Conservation (phyloP, 1,284 basidiomycete species). For the Baeospora myosura region DNA sequence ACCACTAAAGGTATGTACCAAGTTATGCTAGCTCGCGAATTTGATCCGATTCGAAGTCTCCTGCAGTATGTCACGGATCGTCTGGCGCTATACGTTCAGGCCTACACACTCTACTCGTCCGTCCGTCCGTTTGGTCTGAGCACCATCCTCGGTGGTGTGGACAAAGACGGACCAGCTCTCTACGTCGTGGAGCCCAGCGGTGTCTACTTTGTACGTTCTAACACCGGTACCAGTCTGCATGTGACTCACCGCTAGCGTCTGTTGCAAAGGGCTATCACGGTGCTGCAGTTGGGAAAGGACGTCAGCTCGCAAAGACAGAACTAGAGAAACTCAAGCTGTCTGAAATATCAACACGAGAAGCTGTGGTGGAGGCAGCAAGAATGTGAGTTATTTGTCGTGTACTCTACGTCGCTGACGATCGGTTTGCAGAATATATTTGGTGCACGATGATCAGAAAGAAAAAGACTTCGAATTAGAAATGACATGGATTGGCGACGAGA, state of each 20-base stretch:
- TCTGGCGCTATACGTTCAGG: slow-evolving; percentile 84
- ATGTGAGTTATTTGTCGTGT: slow-evolving; percentile 58
- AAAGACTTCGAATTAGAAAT: slow-evolving; percentile 98
- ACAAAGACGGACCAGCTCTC: slow-evolving; percentile 83
- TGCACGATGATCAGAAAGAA: slow-evolving; percentile 96
- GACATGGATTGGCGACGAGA: slow-evolving; percentile 92
- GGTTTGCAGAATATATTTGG: slow-evolving; percentile 79
- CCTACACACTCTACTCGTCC: slow-evolving; percentile 96
- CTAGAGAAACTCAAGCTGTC: slow-evolving; percentile 90
- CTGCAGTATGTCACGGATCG: slow-evolving; percentile 75
- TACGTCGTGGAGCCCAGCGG: slow-evolving; percentile 96
- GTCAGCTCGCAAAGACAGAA: slow-evolving; percentile 96
- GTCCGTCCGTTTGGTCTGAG: slow-evolving; percentile 96
- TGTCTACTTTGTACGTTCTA: slow-evolving; percentile 69
- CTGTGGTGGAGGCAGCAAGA: slow-evolving; percentile 89
- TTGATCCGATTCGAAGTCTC: background rate
- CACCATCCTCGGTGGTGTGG: slow-evolving; percentile 84
- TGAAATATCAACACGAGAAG: slow-evolving; percentile 74
- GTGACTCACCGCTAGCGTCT: too few relatives aligned
- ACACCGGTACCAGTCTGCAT: background rate
- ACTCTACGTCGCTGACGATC: slow-evolving; percentile 1
- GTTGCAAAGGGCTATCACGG: slow-evolving; percentile 93
- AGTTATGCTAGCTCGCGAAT: background rate
- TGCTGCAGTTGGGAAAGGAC: slow-evolving; percentile 93
- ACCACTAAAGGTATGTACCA: slow-evolving; percentile 67